phyloP scores from a whole-genome alignment of 257 asterid genomes.

The Hygrophila difformis region DNA sequence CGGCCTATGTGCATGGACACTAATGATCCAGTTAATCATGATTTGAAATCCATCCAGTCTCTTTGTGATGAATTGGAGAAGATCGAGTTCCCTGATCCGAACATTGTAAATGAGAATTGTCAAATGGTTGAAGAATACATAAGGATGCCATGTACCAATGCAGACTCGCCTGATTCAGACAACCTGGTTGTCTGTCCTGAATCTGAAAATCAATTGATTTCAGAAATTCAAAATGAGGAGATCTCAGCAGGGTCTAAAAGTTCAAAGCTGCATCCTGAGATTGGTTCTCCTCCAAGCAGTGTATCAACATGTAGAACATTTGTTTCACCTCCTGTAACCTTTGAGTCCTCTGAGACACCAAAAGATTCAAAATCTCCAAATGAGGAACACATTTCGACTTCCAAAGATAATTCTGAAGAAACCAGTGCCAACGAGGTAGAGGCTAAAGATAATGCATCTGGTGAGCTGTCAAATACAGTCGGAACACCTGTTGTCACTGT shows the following conservation, averaged over 20 bases:
- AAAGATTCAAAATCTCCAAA: conserved; percentile 33
- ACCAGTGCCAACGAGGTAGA: conserved; percentile 19
- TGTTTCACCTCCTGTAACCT: conserved; percentile 31
- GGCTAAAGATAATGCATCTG: conserved; percentile 26
- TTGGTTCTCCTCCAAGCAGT: conserved; percentile 62
- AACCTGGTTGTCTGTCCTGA: conserved; percentile 52
- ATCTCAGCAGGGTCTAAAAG: conserved; percentile 23
- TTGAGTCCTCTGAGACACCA: conserved; percentile 44
- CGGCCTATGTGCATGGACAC: conserved; percentile 26
- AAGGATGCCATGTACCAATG: conserved; percentile 41
- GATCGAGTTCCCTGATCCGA: conserved; percentile 95
- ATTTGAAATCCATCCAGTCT: not conserved
- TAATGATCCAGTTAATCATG: conserved; percentile 27
- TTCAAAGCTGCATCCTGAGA: conserved; percentile 22
- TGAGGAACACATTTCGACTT: conserved; percentile 34
- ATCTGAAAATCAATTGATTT: conserved; percentile 41
- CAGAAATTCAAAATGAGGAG: conserved; percentile 32
- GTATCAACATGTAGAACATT: conserved; percentile 34
- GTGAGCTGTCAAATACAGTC: conserved; percentile 4
- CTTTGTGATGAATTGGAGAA: conserved; percentile 30
- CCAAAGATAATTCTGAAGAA: conserved; percentile 33
- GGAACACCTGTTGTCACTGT: conserved; percentile 47
- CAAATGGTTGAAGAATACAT: conserved; percentile 86
- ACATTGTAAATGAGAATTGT: conserved; percentile 58
- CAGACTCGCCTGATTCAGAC: conserved; percentile 50